Base-by-base conservation (phyloP, 2,329 filamentous ascomycete genomes). In the Verticillium albo-atrum region DNA sequence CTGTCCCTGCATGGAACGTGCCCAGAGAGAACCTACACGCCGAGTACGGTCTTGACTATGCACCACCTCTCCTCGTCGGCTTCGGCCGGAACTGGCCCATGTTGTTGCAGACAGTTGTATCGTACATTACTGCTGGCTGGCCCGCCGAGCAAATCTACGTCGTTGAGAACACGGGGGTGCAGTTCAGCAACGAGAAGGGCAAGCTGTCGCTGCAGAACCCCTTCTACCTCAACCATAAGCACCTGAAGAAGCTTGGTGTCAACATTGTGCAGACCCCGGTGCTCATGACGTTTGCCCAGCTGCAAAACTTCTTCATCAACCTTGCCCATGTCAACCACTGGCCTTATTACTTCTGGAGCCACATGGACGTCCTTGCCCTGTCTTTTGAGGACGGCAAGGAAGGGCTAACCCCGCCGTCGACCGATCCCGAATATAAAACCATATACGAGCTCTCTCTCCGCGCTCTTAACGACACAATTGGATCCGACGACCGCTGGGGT, bases 121-220 rank as follows among this genome's bases (percentile, higher is more conserved):
- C 76, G 12, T 87, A 86, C 68, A 79, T 87, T 62, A 80, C 82
- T 1, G 80, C 82, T 3, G 84, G 83, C 55, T 87, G 83, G 83
- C 84, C 83, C 2, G 70, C 81, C 0, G 73, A 74, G 23, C 77
- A 85, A 62, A 85, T 87, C 61, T 81, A 82, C 62, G 79, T 86
- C 2, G 70, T 86, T 28, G 84, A 87, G 65, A 87, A 87, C 70
- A 86, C 80, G 5, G 83, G 83, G 6, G 79, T 79, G 15, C 81
- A 84, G 67, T 71, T 80, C 58, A 77, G 80, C 55, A 86, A 86
- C 66, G 67, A 72, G n/a, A 69, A 74, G 9, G 77, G 75, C 3
- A 71, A 74, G 34, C 73, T 86, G 3, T 75, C 76, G 0, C 71
- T 82, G 0, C 79, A 85, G 62, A 84, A 86, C 61, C 83, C 81